These are phyloP conservation scores for Liquidambar formosana DNA, from an alignment of 164 flowering plant species.

Conservation along the genomic window DNA sequence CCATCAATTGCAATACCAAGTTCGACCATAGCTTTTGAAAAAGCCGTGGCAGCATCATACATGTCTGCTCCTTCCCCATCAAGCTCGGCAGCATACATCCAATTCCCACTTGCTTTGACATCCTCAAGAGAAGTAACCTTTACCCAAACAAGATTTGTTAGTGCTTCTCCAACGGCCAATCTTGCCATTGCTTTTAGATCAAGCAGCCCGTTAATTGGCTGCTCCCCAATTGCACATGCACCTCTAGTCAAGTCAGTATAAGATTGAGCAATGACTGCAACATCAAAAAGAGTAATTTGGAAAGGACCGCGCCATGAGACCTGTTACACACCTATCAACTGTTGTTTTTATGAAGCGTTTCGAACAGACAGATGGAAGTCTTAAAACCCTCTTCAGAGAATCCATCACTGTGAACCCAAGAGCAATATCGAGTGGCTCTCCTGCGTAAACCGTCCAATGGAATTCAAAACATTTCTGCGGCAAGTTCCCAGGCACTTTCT, in stretches of 20 bases:
- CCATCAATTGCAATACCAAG: slow-evolving; percentile 97
- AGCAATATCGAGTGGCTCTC: slow-evolving; percentile 82
- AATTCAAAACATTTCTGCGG: slow-evolving; percentile 89
- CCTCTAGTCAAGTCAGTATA: slow-evolving; percentile 75
- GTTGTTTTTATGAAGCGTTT: slow-evolving; percentile 90
- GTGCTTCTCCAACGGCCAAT: slow-evolving; percentile 90
- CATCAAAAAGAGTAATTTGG: slow-evolving; percentile 92
- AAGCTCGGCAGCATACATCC: slow-evolving; percentile 99
- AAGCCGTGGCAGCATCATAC: slow-evolving; percentile 93
- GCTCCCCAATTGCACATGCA: slow-evolving; percentile 96
- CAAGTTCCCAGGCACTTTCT: slow-evolving; percentile 92
- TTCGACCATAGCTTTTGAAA: slow-evolving; percentile 84
- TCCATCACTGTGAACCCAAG: slow-evolving; percentile 80
- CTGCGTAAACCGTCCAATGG: slow-evolving; percentile 36
- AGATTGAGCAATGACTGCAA: slow-evolving; percentile 90
- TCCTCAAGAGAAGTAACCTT: slow-evolving; percentile 80
- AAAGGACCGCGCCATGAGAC: slow-evolving; percentile 96
- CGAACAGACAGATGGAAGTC: slow-evolving; percentile 87
- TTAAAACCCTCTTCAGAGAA: slow-evolving; percentile 75
- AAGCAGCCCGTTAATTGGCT: slow-evolving; percentile 82
- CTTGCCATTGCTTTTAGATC: slow-evolving; percentile 95
- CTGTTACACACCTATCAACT: slow-evolving; percentile 96
- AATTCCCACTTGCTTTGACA: slow-evolving; percentile 96
- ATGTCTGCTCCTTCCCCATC: slow-evolving; percentile 96
- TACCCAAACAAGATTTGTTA: slow-evolving; percentile 98